Evolutionary conservation across 2,329 filamentous ascomycete genomes (phyloP).

Genomic region (Phialophora chinensis): DNA sequence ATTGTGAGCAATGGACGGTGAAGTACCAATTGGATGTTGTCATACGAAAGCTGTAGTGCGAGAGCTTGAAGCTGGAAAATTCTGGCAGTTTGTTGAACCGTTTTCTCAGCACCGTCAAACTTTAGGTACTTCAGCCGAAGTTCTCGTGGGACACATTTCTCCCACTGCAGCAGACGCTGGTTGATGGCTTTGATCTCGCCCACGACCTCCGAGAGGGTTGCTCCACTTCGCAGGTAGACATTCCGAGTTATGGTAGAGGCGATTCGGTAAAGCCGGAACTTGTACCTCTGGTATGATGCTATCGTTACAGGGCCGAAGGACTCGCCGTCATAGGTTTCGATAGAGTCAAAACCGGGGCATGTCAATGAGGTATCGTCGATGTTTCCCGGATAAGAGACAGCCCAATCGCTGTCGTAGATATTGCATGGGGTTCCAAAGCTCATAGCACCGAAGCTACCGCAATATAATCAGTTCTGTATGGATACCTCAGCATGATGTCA

Average conservation of each 20-base stretch:
- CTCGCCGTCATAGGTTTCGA: constrained; percentile 23
- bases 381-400: constrained; percentile 23
- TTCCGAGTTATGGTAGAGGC: constrained; percentile 30
- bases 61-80: constrained; percentile 46
- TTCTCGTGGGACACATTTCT: constrained; percentile 31
- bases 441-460: constrained; percentile 28
- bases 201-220: constrained; percentile 21
- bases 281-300: constrained; percentile 35
- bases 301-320: constrained; percentile 31
- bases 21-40: constrained; percentile 52
- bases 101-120: constrained; percentile 7
- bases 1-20: constrained; percentile 50
- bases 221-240: constrained; percentile 26
- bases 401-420: constrained; percentile 29
- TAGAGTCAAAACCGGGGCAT: constrained; percentile 29
- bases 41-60: constrained; percentile 51
- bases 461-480: constrained; percentile 3
- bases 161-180: constrained; percentile 25
- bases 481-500: background rate
- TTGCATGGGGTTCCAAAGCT: constrained; percentile 31
- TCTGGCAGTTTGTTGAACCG: constrained; percentile 15
- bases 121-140: constrained; percentile 26
- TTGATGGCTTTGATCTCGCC: constrained; percentile 30
- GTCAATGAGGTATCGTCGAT: constrained; percentile 30
- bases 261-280: constrained; percentile 31